These are phyloP conservation scores for Jaltomata sinuosa DNA, from an alignment of 257 asterid species.

Conservation along the genomic window DNA sequence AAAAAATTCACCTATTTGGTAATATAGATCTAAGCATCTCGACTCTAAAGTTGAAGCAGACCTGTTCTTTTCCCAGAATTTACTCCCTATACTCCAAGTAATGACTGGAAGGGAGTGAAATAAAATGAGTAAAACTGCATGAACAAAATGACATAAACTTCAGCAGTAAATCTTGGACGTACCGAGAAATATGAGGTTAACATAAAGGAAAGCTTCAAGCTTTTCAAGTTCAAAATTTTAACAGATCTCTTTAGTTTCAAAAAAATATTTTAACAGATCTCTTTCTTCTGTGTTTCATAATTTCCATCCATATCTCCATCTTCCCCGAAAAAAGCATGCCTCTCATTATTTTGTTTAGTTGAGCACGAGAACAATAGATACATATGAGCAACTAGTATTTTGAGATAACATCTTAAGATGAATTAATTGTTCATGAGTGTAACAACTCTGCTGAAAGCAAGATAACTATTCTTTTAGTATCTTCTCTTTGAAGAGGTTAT, in stretches of 20 bases:
- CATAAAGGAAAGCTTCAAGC: not conserved
- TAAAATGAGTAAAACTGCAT: not conserved
- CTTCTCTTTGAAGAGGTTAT: not conserved
- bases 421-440: not conserved
- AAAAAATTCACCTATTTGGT: not conserved
- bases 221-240: not conserved
- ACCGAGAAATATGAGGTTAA: not conserved
- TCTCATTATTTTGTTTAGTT: not conserved
- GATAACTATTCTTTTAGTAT: not conserved
- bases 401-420: not conserved
- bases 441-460: not conserved
- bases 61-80: not conserved
- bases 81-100: not conserved
- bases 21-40: not conserved
- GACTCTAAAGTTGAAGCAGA: not conserved
- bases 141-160: not conserved
- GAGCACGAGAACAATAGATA: not conserved
- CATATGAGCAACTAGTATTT: not conserved
- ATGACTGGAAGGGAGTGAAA: not conserved
- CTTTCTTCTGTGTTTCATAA: not conserved
- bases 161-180: not conserved
- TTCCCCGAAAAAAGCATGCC: not conserved
- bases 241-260: not conserved
- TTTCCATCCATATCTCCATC: not conserved
- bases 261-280: too few relatives aligned